Conservation (phyloP, 1,284 basidiomycete species). For the Golubevia pallescens region DNA sequence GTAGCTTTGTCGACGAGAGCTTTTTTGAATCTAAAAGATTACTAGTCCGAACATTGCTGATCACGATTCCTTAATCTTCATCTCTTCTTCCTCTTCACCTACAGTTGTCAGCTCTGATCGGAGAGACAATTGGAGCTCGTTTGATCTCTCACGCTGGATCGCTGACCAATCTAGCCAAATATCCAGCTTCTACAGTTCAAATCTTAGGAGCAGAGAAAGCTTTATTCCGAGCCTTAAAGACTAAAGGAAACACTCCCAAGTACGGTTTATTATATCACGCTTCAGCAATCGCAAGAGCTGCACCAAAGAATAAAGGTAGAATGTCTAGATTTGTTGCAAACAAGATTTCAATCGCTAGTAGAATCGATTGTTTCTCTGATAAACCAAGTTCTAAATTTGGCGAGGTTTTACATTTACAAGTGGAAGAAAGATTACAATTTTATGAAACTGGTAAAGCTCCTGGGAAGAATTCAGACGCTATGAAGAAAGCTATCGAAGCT, state of each 20-base stretch:
- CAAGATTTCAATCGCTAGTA: conserved; percentile 96
- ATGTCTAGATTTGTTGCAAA: conserved; percentile 98
- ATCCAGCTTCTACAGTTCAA: conserved; percentile 96
- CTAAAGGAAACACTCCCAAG: conserved; percentile 99
- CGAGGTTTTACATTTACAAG: conserved; percentile 88
- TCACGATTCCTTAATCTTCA: not conserved
- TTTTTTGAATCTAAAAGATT: not conserved
- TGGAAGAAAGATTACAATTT: conserved; percentile 93
- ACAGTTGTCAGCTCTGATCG: conserved; percentile 80
- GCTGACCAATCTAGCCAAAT: conserved; percentile 95
- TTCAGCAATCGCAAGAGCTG: conserved; percentile 82
- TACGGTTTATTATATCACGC: conserved; percentile 88
- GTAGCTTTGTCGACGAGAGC: no score
- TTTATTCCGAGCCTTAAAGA: conserved; percentile 95
- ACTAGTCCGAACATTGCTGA: not conserved
- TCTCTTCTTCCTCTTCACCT: not conserved
- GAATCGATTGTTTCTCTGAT: conserved; percentile 97
- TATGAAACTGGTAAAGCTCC: conserved; percentile 88
- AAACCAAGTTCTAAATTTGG: conserved; percentile 88
- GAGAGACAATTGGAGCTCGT: conserved; percentile 92
- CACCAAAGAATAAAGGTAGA: conserved; percentile 93
- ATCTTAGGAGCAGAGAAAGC: conserved; percentile 98
- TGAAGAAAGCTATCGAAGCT: conserved; percentile 82
- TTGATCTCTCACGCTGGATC: conserved; percentile 97
- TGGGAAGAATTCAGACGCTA: conserved; percentile 83